Percentiles rank a stretch among this genome's conserved stretches.
phyloP scores from a whole-genome alignment of 1,139 yeast genomes.

The Suhomyces wounanorum region DNA sequence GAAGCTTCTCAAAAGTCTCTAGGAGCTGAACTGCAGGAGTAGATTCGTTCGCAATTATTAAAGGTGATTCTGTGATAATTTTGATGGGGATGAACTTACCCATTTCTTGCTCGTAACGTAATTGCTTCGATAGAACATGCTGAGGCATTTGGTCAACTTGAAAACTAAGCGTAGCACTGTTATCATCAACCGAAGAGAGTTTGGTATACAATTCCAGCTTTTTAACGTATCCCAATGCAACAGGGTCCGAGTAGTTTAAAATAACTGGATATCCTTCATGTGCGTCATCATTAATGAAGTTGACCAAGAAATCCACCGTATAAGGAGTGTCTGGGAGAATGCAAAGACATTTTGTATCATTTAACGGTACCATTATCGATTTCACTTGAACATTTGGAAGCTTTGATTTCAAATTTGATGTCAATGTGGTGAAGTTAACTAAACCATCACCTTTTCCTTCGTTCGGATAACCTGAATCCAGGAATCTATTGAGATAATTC shows the following conservation, averaged over 20 bases:
- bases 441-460: conserved; percentile 47
- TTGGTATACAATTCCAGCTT: conserved; percentile 28
- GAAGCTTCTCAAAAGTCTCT: conserved; percentile 45
- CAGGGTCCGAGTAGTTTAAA: conserved; percentile 27
- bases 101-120: conserved; percentile 26
- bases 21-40: conserved; percentile 40
- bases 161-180: conserved; percentile 23
- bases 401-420: conserved; percentile 30
- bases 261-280: conserved; percentile 51
- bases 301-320: conserved; percentile 22
- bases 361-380: conserved; percentile 37
- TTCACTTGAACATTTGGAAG: conserved; percentile 38
- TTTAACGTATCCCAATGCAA: conserved; percentile 39
- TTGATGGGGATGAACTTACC: conserved; percentile 39
- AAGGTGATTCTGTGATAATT: conserved; percentile 78
- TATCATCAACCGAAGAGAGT: conserved; percentile 17
- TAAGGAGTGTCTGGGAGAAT: conserved; percentile 33
- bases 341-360: conserved; percentile 30
- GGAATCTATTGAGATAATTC: conserved; percentile 28
- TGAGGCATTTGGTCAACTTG: conserved; percentile 25
- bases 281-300: conserved; percentile 31
- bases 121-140: conserved; percentile 27
- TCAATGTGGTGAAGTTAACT: conserved; percentile 36
- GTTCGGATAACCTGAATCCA: conserved; percentile 21
- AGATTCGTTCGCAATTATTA: conserved; percentile 53